phyloP scores from a whole-genome alignment of 2,329 filamentous ascomycete genomes.

The Sordariomycetes sp. region DNA sequence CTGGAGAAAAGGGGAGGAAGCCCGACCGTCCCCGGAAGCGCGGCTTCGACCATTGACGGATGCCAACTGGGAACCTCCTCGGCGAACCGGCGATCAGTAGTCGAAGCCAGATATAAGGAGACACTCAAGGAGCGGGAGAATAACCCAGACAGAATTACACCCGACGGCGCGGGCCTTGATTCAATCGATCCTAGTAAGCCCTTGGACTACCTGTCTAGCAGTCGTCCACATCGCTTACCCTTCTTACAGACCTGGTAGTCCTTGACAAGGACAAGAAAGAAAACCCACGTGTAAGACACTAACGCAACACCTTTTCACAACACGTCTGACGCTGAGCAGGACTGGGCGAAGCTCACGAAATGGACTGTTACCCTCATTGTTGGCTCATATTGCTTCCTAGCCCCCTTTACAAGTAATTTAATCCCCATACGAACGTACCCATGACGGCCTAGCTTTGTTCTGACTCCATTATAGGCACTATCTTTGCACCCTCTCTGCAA shows the following conservation, averaged over 20 bases:
- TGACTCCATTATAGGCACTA: too few relatives aligned
- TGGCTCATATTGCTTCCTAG: conserved; percentile 2
- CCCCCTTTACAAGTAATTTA: conserved; percentile 4
- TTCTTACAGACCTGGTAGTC: not conserved
- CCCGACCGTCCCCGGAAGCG: too few relatives aligned
- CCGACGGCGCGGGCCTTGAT: not conserved
- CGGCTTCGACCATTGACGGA: too few relatives aligned
- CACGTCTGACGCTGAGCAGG: not conserved
- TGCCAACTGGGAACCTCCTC: too few relatives aligned
- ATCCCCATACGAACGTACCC: not conserved
- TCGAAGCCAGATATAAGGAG: not conserved
- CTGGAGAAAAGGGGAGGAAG: too few relatives aligned
- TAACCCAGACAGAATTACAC: not conserved
- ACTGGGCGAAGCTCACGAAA: not conserved
- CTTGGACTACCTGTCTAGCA: not conserved
- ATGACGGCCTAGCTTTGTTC: too few relatives aligned
- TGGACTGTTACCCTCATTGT: conserved; percentile 1
- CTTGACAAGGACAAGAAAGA: not conserved
- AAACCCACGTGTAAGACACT: not conserved
- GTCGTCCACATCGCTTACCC: not conserved
- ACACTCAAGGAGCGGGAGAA: not conserved
- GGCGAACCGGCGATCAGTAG: not conserved
- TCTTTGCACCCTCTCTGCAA: too few relatives aligned
- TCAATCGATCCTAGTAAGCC: not conserved
- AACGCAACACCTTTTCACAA: not conserved